These are phyloP conservation scores for Allium fistulosum DNA, from an alignment of 106 monocot genomes.

Conservation along the genomic window DNA sequence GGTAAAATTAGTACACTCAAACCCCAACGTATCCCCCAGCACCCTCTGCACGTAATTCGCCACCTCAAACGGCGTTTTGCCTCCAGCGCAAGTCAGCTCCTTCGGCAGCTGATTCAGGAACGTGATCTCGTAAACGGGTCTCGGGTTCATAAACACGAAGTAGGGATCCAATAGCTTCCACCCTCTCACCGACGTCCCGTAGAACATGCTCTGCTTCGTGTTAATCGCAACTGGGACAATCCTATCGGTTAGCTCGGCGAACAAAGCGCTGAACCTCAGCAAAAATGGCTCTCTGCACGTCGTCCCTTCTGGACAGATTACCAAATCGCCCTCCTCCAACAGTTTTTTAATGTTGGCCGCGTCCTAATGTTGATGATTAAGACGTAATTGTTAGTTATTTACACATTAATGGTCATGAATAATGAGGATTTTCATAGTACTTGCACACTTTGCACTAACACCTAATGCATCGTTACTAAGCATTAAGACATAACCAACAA, in stretches of 20 bases:
- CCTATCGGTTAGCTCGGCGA: slow-evolving; percentile 88
- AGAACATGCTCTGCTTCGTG: slow-evolving; percentile 77
- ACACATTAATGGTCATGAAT: no score
- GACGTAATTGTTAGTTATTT: no score
- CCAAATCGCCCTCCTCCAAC: slow-evolving; percentile 66
- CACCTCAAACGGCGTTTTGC: slow-evolving; percentile 67
- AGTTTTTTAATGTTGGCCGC: slow-evolving; percentile 45
- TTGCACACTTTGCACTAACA: no score
- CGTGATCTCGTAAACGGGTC: slow-evolving; percentile 83
- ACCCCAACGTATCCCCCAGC: slow-evolving; percentile 56
- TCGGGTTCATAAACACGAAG: slow-evolving; percentile 94
- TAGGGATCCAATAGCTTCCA: slow-evolving; percentile 84
- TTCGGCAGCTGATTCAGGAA: slow-evolving; percentile 66
- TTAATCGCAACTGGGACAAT: slow-evolving; percentile 95
- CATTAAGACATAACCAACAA: no score
- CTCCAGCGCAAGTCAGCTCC: slow-evolving; percentile 67
- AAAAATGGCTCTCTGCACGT: slow-evolving; percentile 92
- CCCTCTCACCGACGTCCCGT: slow-evolving; percentile 70
- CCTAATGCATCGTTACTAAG: no score
- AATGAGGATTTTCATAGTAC: no score
- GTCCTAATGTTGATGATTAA: slow-evolving; percentile 13
- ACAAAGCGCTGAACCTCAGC: slow-evolving; percentile 80
- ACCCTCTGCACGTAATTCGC: slow-evolving; percentile 86
- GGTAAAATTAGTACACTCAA: slow-evolving; percentile 88
- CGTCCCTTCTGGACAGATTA: slow-evolving; percentile 89